Conservation (phyloP, 2,329 filamentous ascomycete species). For the Pseudonectria buxi region DNA sequence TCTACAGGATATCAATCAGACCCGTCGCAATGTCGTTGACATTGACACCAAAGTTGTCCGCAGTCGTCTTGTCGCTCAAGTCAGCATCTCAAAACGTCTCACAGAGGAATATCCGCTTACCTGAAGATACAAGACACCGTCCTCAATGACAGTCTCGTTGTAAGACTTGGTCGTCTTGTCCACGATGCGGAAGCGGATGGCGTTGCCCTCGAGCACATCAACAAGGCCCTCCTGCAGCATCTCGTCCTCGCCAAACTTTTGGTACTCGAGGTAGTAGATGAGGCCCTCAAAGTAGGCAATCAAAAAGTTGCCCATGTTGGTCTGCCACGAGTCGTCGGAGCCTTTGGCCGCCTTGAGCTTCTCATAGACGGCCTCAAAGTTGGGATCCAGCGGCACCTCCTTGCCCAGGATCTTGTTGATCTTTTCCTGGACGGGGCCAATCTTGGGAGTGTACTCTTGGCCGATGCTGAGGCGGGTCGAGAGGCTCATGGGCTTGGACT, state of each 20-base stretch:
- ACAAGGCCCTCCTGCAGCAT: slow-evolving; percentile 42
- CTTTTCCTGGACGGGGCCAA: slow-evolving; percentile 30
- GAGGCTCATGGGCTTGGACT: slow-evolving; percentile 32
- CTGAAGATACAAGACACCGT: slow-evolving; percentile 45
- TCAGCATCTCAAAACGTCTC: slow-evolving; percentile 5
- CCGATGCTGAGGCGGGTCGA: slow-evolving; percentile 35
- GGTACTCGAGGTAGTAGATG: slow-evolving; percentile 31
- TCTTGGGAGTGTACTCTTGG: slow-evolving; percentile 36
- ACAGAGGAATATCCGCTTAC: slow-evolving; percentile 19
- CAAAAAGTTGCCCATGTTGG: slow-evolving; percentile 34
- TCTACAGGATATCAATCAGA: slow-evolving; percentile 30
- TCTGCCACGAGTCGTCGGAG: slow-evolving; percentile 33
- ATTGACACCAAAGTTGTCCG: slow-evolving; percentile 32
- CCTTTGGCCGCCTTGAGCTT: slow-evolving; percentile 29
- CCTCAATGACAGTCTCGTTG: slow-evolving; percentile 41
- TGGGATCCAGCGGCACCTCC: slow-evolving; percentile 40
- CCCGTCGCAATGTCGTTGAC: slow-evolving; percentile 26
- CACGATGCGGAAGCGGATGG: slow-evolving; percentile 40
- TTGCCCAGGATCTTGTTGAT: slow-evolving; percentile 34
- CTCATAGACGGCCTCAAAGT: slow-evolving; percentile 39
- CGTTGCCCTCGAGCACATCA: slow-evolving; percentile 37
- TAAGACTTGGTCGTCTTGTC: slow-evolving; percentile 35
- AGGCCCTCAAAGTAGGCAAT: slow-evolving; percentile 39
- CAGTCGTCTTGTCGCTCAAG: slow-evolving; percentile 24
- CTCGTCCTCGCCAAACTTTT: slow-evolving; percentile 43